Evolutionary conservation across 2,329 filamentous ascomycete species (phyloP), one percentile per base, ranked within the genome.

Genomic region (Cercospora sp.): DNA sequence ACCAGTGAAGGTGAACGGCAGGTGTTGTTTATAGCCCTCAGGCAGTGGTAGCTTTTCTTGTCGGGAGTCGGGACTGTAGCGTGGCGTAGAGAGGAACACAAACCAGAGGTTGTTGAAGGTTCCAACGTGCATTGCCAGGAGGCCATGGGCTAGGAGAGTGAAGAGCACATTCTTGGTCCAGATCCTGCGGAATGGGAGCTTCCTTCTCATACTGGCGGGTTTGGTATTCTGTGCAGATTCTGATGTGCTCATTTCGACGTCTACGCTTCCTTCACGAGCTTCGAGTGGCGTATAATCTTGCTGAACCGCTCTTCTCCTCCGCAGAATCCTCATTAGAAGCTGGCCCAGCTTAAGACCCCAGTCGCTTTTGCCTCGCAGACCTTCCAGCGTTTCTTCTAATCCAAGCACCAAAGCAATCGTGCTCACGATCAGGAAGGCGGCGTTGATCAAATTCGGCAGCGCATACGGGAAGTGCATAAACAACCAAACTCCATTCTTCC

Each of bases 381-480:
- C 71, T 43, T 84, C 81, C 57, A 80, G 77, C 0, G 83, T 84
- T 70, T 92, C 90, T 77, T 92, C 89, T 1, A 92, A 82, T 12
- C 88, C 89, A 26, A 92, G 81, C 66, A 90, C 81, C 2, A 90
- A 84, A 1, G 84, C 80, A 4, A 85, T 61, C 0, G 86, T 83
- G 0, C 88, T 86, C 1, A 81, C 74, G 3, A 86, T 77, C 10
- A 92, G 83, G 66, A 90, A 88, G 0, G 84, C 69, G 1, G 87
- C 88, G 73, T 88, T 91, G 61, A 91, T 81, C 0, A 92, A 78
- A 73, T 90, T 91, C 0, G 90, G 90, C 45, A 92, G 80, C 1
- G 89, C 89, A 79, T 90, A 92, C 0, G 90, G 90, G 78, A 88
- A 92, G 21, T 80, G 82, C 82, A 91, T 87, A 88, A 90, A 91